Evolutionary conservation across 768 basidiomycete genomes (phyloP).

Genomic region (Boletellus sp.): DNA sequence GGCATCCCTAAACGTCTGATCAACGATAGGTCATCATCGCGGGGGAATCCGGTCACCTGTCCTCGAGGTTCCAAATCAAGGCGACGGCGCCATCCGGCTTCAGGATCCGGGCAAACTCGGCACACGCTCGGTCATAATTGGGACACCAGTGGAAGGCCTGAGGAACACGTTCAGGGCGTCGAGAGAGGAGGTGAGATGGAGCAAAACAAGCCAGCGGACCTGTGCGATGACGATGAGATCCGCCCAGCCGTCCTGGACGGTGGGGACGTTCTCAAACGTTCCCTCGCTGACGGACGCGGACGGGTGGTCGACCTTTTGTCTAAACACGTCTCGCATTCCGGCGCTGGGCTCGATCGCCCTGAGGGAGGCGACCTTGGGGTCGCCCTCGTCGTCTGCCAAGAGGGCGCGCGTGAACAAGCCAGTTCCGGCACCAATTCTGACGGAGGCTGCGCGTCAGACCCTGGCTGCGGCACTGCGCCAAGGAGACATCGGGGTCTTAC

Average conservation of each 20-base stretch:
- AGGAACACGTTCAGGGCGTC: constrained; percentile 4
- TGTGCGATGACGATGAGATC: constrained; percentile 78
- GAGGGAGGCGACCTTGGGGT: constrained; percentile 47
- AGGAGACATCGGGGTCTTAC: constrained; percentile 38
- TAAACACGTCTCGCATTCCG: constrained; percentile 80
- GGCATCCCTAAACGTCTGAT: constrained; percentile 38
- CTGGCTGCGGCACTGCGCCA: background rate
- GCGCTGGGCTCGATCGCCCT: constrained; percentile 79
- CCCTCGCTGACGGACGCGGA: constrained; percentile 58
- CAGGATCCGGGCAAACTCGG: constrained; percentile 77
- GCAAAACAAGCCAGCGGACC: constrained; percentile 34
- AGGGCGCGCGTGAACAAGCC: constrained; percentile 87
- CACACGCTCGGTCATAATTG: constrained; percentile 65
- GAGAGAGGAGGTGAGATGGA: background rate
- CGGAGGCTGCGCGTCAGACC: background rate
- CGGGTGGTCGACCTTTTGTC: constrained; percentile 49
- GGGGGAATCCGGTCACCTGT: constrained; percentile 43
- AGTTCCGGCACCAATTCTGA: constrained; percentile 78
- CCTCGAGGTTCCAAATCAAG: constrained; percentile 91
- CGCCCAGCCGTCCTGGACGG: constrained; percentile 64
- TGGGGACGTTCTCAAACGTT: constrained; percentile 58
- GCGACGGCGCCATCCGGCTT: constrained; percentile 69
- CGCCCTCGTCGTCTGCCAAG: constrained; percentile 58
- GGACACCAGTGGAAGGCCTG: constrained; percentile 96
- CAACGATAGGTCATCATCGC: background rate